Conservation (phyloP, 192 early-diverging fungal genomes). For the Coemansia sp. region DNA sequence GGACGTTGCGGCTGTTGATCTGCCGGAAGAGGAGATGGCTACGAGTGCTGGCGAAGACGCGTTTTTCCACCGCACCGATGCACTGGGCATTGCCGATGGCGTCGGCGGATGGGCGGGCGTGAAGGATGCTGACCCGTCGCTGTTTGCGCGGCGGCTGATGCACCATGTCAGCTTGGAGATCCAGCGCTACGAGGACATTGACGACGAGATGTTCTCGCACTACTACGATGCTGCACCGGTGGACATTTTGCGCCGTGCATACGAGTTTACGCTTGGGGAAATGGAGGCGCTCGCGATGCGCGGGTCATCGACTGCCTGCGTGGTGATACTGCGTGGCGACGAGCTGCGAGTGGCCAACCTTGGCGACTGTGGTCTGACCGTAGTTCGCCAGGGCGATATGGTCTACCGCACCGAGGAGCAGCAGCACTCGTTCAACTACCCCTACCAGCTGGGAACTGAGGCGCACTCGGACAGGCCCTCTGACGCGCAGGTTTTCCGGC, state of each 20-base stretch:
- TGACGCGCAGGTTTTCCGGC: conserved; percentile 78
- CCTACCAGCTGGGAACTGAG: conserved; percentile 91
- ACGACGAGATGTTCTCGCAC: conserved; percentile 73
- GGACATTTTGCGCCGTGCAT: conserved; percentile 78
- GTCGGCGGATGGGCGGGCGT: conserved; percentile 91
- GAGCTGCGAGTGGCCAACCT: conserved; percentile 92
- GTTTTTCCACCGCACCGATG: conserved; percentile 83
- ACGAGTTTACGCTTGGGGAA: conserved; percentile 70
- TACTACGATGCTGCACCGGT: conserved; percentile 79
- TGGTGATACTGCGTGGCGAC: conserved; percentile 85
- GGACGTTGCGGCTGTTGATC: background rate
- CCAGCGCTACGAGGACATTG: conserved; percentile 81
- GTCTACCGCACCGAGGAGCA: conserved; percentile 96
- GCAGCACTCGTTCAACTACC: conserved; percentile 98
- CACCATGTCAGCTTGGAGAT: conserved; percentile 82
- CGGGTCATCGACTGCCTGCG: conserved; percentile 88
- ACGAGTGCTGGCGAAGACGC: conserved; percentile 91
- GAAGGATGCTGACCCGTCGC: conserved; percentile 79
- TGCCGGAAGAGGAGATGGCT: conserved; percentile 55
- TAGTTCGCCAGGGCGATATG: conserved; percentile 83
- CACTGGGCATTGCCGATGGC: conserved; percentile 91
- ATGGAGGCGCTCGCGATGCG: conserved; percentile 67
- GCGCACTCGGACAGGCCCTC: conserved; percentile 71
- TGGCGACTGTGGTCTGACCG: conserved; percentile 89
- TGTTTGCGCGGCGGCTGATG: conserved; percentile 93